Base-by-base conservation (phyloP, 768 basidiomycete genomes). In the Leccinum ochraceum region DNA sequence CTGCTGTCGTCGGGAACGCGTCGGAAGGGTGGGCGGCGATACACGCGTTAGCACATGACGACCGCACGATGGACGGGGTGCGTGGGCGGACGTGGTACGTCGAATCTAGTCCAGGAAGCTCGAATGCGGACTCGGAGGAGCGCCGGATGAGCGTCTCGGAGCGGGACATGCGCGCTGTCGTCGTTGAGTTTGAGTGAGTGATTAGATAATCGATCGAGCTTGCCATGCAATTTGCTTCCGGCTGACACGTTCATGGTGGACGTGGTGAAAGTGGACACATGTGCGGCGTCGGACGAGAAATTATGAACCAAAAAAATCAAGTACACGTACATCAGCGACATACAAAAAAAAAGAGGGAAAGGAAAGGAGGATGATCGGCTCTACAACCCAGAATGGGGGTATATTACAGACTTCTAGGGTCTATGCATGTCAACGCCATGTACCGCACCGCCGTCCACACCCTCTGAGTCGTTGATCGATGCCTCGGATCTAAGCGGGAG, bases 1-100 rank as follows among this genome's bases (percentile, higher is more conserved):
- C 20, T 46, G 44, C 57, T 26, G 55, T 46, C 26, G 59, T 71
- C 34, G 62, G 67, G 6, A 64, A 61, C n/a, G 32, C 54, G 6
- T 69, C 14, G 16, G 59, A 59, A 5, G 59, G 59, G 39, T 60
- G 59, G 61, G 39, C 0, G 6, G 57, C 10, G 9, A 36, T 63
- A 9, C 24, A 69, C 14, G 30, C 54, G 11, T 8, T 50, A 0
- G 54, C 54, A 2, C 36, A 48, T 4, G 54, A 68, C 26, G 57
- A 58, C 20, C 60, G 60, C 14, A 7, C 39, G 9, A 36, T 70
- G n/a, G 63, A 66, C 22, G 64, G 52, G 37, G 46, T 55, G 53
- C 28, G 53, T 5, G 67, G 68, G 2, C 60, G 42, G 51, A n/a
- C 68, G 2, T 71, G 60, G 61, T 44, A 44, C n/a, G n/a, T 44